Evolutionary conservation across 176 grass and related monocot genomes (phyloP).

Genomic region (Carex scoparia): DNA sequence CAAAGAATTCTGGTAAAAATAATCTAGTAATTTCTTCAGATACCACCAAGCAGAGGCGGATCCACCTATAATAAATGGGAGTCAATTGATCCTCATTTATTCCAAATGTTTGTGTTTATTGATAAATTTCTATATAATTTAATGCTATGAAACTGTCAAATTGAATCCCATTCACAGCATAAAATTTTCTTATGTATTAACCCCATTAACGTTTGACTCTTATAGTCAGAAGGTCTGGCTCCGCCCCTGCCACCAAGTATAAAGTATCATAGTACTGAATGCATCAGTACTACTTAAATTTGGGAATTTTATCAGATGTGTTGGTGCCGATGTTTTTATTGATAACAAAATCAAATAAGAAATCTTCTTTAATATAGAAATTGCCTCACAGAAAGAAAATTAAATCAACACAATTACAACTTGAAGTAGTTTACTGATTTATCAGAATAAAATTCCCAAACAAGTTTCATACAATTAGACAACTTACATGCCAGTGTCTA

Average conservation of each 20-base stretch:
- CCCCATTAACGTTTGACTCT: too few relatives aligned
- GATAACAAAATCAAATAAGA: not conserved
- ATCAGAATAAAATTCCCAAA: not conserved
- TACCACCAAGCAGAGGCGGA: not conserved
- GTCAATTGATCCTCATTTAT: too few relatives aligned
- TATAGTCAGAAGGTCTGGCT: too few relatives aligned
- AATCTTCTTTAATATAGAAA: not conserved
- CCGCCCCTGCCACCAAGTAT: not conserved
- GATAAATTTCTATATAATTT: too few relatives aligned
- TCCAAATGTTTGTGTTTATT: too few relatives aligned
- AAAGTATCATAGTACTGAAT: not conserved
- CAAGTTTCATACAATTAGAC: not conserved
- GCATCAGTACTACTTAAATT: not conserved
- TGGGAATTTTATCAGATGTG: not conserved
- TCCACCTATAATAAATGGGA: too few relatives aligned
- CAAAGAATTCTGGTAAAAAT: not conserved
- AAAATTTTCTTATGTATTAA: too few relatives aligned
- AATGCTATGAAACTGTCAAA: too few relatives aligned
- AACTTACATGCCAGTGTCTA: not conserved
- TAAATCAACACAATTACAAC: not conserved
- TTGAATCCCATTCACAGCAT: too few relatives aligned
- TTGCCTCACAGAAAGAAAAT: not conserved
- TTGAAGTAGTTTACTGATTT: not conserved
- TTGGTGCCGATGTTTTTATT: not conserved
- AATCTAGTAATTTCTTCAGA: not conserved